Evolutionary conservation across 2,329 filamentous ascomycete genomes (phyloP), one percentile per base, ranked within the genome.

Genomic region (Pestalotiopsis sp.): DNA sequence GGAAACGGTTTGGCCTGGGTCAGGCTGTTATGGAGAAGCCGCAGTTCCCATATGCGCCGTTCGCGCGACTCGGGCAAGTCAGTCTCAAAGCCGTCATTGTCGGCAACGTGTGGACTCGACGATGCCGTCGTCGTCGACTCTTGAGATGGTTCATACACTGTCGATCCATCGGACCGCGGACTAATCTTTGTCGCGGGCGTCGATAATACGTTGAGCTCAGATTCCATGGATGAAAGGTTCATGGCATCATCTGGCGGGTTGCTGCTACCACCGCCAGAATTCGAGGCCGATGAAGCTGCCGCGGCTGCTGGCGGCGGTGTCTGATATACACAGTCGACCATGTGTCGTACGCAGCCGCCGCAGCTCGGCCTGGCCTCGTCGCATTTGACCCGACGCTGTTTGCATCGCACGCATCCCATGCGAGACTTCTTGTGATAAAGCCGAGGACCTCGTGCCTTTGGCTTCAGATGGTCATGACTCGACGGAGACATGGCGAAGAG

Each of bases 1-100:
- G 70, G 64, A 69, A 78, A 79, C 4, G 76, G 74, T 65, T 76
- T 74, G 27, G 70, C 74, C 72, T 79, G 74, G n/a, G 73, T 70
- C 61, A 80, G 75, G 61, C 77, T 77, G 69, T 80, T 78, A 68
- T 81, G 77, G 41, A 82, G 71, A 49, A 81, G 70, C 9, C 78
- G 74, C 66, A 81, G 70, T 72, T 82, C 80, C 72, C 78, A 80
- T 45, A 79, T 52, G 12, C 80, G 79, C n/a, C 80, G 76, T 70
- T 76, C 75, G 7, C 76, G 74, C 6, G 76, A 75, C 67, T 82
- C 80, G 20, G 79, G 79, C 3, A 79, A 66, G 52, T 77, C 76
- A 57, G 77, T 70, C 13, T 77, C 76, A 12, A 67, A 49, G 61
- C 76, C 76, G 41, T 62, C 59, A 11, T 11, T 27, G 23, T 45